Evolutionary conservation across 805 yeast genomes (phyloP).

Genomic region (Nakazawaea populi): DNA sequence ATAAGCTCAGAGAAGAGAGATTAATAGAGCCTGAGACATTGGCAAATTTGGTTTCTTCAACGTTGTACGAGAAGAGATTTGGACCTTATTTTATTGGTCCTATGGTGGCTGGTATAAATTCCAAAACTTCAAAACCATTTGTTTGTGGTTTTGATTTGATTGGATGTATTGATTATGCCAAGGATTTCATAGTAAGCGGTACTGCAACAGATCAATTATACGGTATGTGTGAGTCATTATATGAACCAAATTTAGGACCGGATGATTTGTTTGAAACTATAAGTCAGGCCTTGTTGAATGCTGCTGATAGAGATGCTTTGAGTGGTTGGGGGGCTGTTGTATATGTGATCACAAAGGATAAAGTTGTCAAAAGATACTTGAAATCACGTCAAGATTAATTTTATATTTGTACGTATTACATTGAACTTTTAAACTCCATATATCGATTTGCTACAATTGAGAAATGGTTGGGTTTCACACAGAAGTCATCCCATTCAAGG

Average conservation of each 20-base stretch:
- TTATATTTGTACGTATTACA: too few species aligned
- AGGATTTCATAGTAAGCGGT: slow-evolving; percentile 93
- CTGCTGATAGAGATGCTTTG: slow-evolving; percentile 94
- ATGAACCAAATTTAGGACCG: slow-evolving; percentile 90
- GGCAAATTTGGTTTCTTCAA: slow-evolving; percentile 86
- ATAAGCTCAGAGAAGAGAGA: slow-evolving; percentile 88
- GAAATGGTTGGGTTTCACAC: too few species aligned
- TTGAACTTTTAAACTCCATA: too few species aligned
- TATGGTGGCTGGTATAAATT: slow-evolving; percentile 88
- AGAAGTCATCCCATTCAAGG: too few species aligned
- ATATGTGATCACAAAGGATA: slow-evolving; percentile 85
- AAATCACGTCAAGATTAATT: slow-evolving; percentile 91
- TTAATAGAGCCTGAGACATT: slow-evolving; percentile 88
- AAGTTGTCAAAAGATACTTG: slow-evolving; percentile 79
- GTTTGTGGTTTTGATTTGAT: slow-evolving; percentile 94
- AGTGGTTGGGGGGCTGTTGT: slow-evolving; percentile 99
- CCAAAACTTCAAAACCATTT: slow-evolving; percentile 78
- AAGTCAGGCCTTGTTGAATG: slow-evolving; percentile 88
- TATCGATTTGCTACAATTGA: too few species aligned
- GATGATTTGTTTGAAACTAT: slow-evolving; percentile 95
- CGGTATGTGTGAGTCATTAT: slow-evolving; percentile 97
- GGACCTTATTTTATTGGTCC: slow-evolving; percentile 98
- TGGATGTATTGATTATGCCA: slow-evolving; percentile 93
- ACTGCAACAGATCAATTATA: slow-evolving; percentile 95
- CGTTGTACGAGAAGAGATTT: slow-evolving; percentile 84